Base-by-base conservation (phyloP, 768 basidiomycete species). In the Bullera alba region DNA sequence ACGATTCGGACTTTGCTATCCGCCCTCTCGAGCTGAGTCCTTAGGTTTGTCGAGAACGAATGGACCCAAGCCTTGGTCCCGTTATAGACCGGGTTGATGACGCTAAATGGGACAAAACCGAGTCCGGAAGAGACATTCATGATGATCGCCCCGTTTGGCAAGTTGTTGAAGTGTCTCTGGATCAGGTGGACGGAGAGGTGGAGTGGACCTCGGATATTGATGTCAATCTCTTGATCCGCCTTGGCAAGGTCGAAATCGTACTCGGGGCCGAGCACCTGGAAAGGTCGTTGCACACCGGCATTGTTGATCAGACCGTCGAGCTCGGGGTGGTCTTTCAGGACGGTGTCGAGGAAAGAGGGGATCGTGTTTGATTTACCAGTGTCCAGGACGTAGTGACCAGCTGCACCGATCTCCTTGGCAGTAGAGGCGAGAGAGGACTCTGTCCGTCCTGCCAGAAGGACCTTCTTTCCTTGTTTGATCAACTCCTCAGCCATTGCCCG, bases 271-370 rank as follows among this genome's bases (percentile, higher is more conserved):
- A 56, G 30, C 1, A 62, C 49, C 26, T 57, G 48, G 25, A 63
- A 37, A 2, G 61, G 61, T 34, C 43, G 29, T 28, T 60, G 58
- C 0, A 63, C 58, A 17, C 61, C 61, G 2, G 61, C 61, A 60
- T 63, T 63, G 51, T 63, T 63, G 56, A 63, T 63, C 34, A 63
- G 22, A 30, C 58, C 57, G 32, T 63, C 58, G 10, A 63, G 44
- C 12, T 63, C 61, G 5, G 61, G 61, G 38, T 63, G 61, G 29
- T 63, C 57, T 3, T 36, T 21, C 15, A 46, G 46, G 37, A 63
- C 23, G 32, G 51, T 54, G 19, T 54, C 36, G 54, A 63, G 32
- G 42, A 54, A 54, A 15, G 41, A 35, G 25, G 46, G 47, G 8
- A 59, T 46, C 21, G 51, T 42, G 5, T 36, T 10, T 26, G 48